Percentiles rank a stretch among this genome's conserved stretches.
These are phyloP conservation scores for Claviceps monticola DNA, from an alignment of 2,329 filamentous ascomycete species.

Conservation along the genomic window DNA sequence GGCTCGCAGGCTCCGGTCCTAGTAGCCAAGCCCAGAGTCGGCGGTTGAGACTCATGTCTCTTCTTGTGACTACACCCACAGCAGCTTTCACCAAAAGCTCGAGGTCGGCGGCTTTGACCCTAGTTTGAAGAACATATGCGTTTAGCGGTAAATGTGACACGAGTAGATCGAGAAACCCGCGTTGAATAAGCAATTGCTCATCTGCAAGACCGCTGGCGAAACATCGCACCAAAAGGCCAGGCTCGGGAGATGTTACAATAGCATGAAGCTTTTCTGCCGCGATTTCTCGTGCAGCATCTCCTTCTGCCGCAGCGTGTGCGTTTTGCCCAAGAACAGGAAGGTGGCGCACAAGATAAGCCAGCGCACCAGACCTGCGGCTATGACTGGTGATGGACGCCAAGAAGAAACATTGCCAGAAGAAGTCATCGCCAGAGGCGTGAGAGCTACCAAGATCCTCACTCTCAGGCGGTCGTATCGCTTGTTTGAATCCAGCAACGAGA, in stretches of 20 bases:
- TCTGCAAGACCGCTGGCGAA: slow-evolving; percentile 84
- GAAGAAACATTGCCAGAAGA: slow-evolving; percentile 98
- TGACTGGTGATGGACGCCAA: slow-evolving; percentile 83
- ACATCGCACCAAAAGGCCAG: slow-evolving; percentile 76
- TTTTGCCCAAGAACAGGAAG: slow-evolving; percentile 40
- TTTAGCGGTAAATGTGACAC: slow-evolving; percentile 82
- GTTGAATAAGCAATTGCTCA: slow-evolving; percentile 79
- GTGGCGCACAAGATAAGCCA: slow-evolving; percentile 71
- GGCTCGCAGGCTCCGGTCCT: slow-evolving; percentile 51
- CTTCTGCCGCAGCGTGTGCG: slow-evolving; percentile 3
- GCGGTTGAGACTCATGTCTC: slow-evolving; percentile 94
- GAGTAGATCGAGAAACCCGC: slow-evolving; percentile 84
- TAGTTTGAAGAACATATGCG: slow-evolving; percentile 64
- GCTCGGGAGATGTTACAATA: slow-evolving; percentile 76
- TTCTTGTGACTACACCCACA: slow-evolving; percentile 70
- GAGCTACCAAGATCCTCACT: slow-evolving; percentile 36
- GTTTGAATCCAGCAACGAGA: slow-evolving; percentile 65
- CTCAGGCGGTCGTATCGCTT: slow-evolving; percentile 42
- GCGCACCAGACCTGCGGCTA: slow-evolving; percentile 67
- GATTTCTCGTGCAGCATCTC: slow-evolving; percentile 17
- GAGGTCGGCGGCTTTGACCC: slow-evolving; percentile 60
- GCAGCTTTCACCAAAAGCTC: slow-evolving; percentile 72
- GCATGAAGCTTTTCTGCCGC: slow-evolving; percentile 35
- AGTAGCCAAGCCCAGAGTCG: slow-evolving; percentile 94
- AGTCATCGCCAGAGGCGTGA: slow-evolving; percentile 57